A percentile compares a stretch with the other conserved stretches of the same genome.
These are phyloP conservation scores for Candida coquimbonensis DNA, from an alignment of 805 yeast species.

Conservation along the genomic window DNA sequence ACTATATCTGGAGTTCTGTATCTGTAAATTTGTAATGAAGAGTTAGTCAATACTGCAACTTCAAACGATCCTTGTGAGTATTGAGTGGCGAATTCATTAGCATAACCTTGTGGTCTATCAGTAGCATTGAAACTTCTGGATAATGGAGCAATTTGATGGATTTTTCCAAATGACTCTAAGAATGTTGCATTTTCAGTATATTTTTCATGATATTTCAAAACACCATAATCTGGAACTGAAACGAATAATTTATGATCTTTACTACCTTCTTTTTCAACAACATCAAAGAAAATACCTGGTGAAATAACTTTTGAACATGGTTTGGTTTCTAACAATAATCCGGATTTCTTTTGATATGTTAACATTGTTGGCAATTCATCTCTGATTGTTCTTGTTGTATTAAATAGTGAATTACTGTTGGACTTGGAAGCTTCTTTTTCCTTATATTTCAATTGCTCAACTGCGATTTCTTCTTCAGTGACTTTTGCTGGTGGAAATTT, in stretches of 20 bases:
- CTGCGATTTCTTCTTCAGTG: slow-evolving; percentile 23
- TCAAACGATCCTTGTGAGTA: slow-evolving; percentile 59
- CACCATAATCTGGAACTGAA: slow-evolving; percentile 80
- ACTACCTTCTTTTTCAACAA: slow-evolving; percentile 29
- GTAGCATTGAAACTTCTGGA: slow-evolving; percentile 69
- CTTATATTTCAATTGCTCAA: slow-evolving; percentile 18
- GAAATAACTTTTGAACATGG: slow-evolving; percentile 57
- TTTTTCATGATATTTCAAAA: slow-evolving; percentile 63
- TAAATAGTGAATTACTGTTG: slow-evolving; percentile 19
- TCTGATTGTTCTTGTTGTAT: slow-evolving; percentile 3
- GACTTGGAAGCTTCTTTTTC: slow-evolving; percentile 28
- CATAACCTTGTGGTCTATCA: slow-evolving; percentile 70
- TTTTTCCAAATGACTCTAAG: slow-evolving; percentile 49
- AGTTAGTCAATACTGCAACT: slow-evolving; percentile 76
- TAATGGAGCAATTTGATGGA: slow-evolving; percentile 68
- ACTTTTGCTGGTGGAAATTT: slow-evolving; percentile 61
- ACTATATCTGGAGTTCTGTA: slow-evolving; percentile 77
- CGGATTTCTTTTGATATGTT: slow-evolving; percentile 49
- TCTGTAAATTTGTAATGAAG: slow-evolving; percentile 69
- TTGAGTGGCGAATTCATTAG: slow-evolving; percentile 82
- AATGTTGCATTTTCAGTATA: slow-evolving; percentile 79
- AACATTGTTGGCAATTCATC: slow-evolving; percentile 27
- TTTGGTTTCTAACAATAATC: slow-evolving; percentile 49
- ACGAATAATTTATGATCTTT: slow-evolving; percentile 51
- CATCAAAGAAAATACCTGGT: slow-evolving; percentile 82